A percentile compares a stretch with the other conserved stretches of the same genome.
These are phyloP conservation scores for Coemansia sp. DNA, from an alignment of 192 early-diverging fungal species.

Conservation along the genomic window DNA sequence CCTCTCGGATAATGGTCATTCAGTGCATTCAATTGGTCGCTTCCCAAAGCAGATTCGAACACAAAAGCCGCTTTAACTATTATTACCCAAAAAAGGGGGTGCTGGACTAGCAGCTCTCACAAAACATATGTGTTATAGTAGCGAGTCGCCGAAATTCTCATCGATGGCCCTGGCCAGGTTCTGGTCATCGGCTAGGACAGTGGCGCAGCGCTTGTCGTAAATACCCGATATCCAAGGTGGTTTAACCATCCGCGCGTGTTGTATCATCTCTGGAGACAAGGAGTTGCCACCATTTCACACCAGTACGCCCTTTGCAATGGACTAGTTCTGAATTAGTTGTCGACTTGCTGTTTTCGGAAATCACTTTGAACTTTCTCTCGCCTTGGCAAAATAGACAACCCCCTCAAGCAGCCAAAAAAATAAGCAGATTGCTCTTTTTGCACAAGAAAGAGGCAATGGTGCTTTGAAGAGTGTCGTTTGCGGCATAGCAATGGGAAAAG, in stretches of 20 bases:
- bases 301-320: slow-evolving; percentile 17
- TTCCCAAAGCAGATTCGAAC: background rate
- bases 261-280: slow-evolving; percentile 13
- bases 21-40: background rate
- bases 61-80: background rate
- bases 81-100: background rate
- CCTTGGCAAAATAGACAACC: too few species aligned
- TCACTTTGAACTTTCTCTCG: too few species aligned
- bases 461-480: too few species aligned
- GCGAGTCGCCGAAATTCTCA: slow-evolving; percentile 4
- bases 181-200: background rate
- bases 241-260: slow-evolving; percentile 7
- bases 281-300: background rate
- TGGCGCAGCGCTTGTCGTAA: background rate
- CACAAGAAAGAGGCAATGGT: too few species aligned
- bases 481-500: too few species aligned
- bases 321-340: background rate
- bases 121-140: slow-evolving; percentile 20
- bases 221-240: slow-evolving; percentile 3
- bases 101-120: slow-evolving; percentile 11
- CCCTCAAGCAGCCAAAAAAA: too few species aligned
- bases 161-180: background rate
- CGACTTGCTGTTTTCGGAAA: background rate
- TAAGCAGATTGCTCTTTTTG: too few species aligned
- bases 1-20: background rate